A percentile compares a stretch with the other conserved stretches of the same genome.
phyloP scores from a whole-genome alignment of 306 rosid genomes.

The Vigna reflexopilosa region DNA sequence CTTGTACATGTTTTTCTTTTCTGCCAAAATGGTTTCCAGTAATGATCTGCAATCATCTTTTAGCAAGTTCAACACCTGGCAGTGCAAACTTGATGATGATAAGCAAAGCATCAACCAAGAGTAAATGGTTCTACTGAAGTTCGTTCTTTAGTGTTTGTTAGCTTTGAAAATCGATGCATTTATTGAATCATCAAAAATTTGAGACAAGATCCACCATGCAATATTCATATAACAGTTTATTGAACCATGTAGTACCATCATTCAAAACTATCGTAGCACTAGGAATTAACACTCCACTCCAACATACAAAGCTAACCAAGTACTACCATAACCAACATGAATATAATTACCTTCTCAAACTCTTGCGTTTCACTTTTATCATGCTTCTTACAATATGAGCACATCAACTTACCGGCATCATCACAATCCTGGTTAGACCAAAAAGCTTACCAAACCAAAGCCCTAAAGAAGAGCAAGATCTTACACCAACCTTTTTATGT shows the following conservation, averaged over 20 bases:
- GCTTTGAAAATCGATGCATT: not conserved
- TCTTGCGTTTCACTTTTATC: conserved; percentile 86
- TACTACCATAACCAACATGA: conserved; percentile 13
- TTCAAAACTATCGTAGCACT: conserved; percentile 22
- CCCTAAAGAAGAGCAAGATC: conserved; percentile 2
- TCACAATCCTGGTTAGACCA: conserved; percentile 26
- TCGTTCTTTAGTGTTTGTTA: not conserved
- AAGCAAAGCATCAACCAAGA: conserved; percentile 21
- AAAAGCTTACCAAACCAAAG: not conserved
- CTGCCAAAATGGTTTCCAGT: conserved; percentile 73
- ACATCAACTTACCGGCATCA: conserved; percentile 81
- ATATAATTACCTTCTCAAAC: conserved; percentile 80
- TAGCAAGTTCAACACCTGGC: conserved; percentile 91
- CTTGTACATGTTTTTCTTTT: conserved; percentile 63
- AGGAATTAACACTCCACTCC: conserved; percentile 17
- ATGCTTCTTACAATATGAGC: conserved; percentile 81
- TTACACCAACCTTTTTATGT: conserved; percentile 65
- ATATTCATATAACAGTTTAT: conserved; percentile 7
- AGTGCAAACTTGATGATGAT: conserved; percentile 33
- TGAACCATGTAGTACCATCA: conserved; percentile 6
- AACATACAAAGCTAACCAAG: conserved; percentile 21
- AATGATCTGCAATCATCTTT: conserved; percentile 93
- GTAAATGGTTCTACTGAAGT: not conserved
- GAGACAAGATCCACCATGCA: conserved; percentile 7
- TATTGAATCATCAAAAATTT: conserved; percentile 2